Evolutionary conservation across 495 filamentous ascomycete species (phyloP), one percentile per base, ranked within the genome.

Genomic region (Haplographium delicatum): DNA sequence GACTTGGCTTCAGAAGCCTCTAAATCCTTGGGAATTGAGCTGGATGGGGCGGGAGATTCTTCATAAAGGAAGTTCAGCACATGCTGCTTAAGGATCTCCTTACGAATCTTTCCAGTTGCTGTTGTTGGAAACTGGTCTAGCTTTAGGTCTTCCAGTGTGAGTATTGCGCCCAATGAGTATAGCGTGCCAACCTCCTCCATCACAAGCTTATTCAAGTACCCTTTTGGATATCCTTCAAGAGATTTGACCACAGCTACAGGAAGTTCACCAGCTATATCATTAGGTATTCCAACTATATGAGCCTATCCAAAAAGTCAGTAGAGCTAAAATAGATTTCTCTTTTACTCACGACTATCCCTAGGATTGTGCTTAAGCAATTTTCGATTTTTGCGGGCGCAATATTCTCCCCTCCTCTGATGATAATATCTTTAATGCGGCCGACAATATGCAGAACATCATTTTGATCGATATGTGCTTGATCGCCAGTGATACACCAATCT

Each of bases 371-470:
- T 7, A 38, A 6, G 4, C 31, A 39, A 6, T 39, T 43, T 51
- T 78, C 73, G 18, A 78, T 69, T 9, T 57, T 62, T 4, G 59
- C 49, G 1, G 70, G 69, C 1, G 62, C 45, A 18, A 78, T 65
- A 40, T 76, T 78, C 47, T 74, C 67, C 6, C 72, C 72, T n/a
- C 64, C 74, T 2, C 74, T 65, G 26, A 75, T 71, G 47, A 78
- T 73, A 27, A 70, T 55, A 44, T 76, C 74, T 48, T 76, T 78
- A 57, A 72, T 70, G 26, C 73, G 55, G 4, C 74, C 72, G 35
- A 68, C 39, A 13, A 78, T 60, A 11, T 61, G 62, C 2, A 75
- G 41, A 8, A 51, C 62, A 11, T 63, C 66, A 24, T 67, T 58
- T 1, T 56, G 46, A 34, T 64, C 62, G 44, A 76, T 70, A 24